These are phyloP conservation scores for Boletus vinaceobasis DNA, from an alignment of 768 basidiomycete genomes.

Conservation along the genomic window DNA sequence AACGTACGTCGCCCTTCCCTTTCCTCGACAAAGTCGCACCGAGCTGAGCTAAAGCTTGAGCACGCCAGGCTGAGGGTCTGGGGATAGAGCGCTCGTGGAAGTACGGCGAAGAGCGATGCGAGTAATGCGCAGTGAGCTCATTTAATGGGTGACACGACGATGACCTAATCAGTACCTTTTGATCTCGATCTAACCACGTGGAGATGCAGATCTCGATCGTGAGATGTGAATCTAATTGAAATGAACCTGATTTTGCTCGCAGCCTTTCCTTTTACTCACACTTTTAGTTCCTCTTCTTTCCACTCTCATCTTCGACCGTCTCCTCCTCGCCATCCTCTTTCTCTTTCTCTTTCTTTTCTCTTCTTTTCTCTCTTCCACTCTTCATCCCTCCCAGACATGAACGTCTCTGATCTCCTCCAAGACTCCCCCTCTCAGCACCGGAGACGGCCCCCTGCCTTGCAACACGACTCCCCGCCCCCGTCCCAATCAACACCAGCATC, in stretches of 20 bases:
- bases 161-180: conserved; percentile 7
- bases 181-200: conserved; percentile 34
- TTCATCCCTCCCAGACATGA: conserved; percentile 39
- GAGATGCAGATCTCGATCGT: conserved; percentile 29
- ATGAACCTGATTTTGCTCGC: conserved; percentile 31
- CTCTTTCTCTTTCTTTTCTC: neutral
- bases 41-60: too few species aligned
- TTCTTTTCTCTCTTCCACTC: neutral
- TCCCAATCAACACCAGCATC: conserved; percentile 27
- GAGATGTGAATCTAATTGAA: conserved; percentile 34
- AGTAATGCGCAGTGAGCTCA: neutral
- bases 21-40: too few species aligned
- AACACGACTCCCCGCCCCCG: conserved; percentile 23
- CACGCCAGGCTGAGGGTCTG: too few species aligned
- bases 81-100: too few species aligned
- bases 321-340: conserved; percentile 5
- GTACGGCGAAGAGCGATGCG: neutral
- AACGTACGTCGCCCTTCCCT: too few species aligned
- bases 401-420: conserved; percentile 66
- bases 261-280: conserved; percentile 29
- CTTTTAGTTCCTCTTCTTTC: conserved; percentile 26
- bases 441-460: conserved; percentile 27
- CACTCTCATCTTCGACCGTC: conserved; percentile 23
- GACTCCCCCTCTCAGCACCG: conserved; percentile 64
- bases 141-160: neutral